Conservation (phyloP, 495 filamentous ascomycete species). For the Haplographium delicatum region DNA sequence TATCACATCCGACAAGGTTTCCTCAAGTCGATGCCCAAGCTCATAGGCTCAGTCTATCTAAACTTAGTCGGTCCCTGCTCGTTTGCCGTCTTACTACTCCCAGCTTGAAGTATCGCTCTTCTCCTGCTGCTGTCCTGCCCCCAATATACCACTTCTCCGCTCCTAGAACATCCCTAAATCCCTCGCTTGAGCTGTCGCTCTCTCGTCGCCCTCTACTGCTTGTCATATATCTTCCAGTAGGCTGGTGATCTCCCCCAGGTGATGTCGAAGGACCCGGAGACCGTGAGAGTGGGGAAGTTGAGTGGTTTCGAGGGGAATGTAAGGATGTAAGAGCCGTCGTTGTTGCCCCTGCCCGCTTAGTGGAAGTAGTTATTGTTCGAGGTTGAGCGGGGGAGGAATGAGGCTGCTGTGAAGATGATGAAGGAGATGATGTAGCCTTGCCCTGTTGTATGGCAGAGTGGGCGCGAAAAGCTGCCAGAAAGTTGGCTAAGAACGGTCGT, state of each 20-base stretch:
- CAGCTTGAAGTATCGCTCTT: slow-evolving; percentile 80
- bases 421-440: slow-evolving; percentile 14
- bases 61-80: slow-evolving; percentile 49
- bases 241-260: not conserved
- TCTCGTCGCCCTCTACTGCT: slow-evolving; percentile 48
- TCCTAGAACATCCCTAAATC: slow-evolving; percentile 70
- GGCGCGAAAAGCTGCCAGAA: slow-evolving; percentile 67
- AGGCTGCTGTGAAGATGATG: slow-evolving; percentile 10
- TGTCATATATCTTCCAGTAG: slow-evolving; percentile 14
- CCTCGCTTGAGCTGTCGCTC: slow-evolving; percentile 72
- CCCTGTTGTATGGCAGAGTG: slow-evolving; percentile 35
- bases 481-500: slow-evolving; percentile 68
- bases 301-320: slow-evolving; percentile 24
- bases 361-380: slow-evolving; percentile 22
- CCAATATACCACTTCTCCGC: slow-evolving; percentile 88
- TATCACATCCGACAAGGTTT: not conserved
- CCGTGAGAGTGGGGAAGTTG: slow-evolving; percentile 18
- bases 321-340: slow-evolving; percentile 19
- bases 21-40: not conserved
- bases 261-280: slow-evolving; percentile 14
- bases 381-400: slow-evolving; percentile 21
- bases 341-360: slow-evolving; percentile 17
- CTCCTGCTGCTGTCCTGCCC: slow-evolving; percentile 74
- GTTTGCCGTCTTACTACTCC: slow-evolving; percentile 50
- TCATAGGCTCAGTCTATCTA: slow-evolving; percentile 54